phyloP scores from a whole-genome alignment of 352 stramenopile species.

The Globisporangium middletonii region DNA sequence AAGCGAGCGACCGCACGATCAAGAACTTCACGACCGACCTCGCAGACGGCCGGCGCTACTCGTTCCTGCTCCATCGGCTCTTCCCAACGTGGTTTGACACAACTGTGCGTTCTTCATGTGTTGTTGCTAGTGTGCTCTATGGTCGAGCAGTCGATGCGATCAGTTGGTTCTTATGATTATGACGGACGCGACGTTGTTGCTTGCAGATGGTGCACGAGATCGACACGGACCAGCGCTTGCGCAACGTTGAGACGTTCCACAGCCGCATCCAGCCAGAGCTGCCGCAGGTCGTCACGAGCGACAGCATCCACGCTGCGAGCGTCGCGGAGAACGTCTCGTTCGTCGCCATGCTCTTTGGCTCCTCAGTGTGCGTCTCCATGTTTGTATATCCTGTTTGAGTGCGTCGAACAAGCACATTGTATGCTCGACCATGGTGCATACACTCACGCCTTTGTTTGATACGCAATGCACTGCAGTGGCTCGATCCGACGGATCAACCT shows the following conservation, averaged over 20 bases:
- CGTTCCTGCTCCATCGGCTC: slow-evolving; percentile 65
- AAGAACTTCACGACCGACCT: slow-evolving; percentile 80
- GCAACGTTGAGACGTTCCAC: slow-evolving; percentile 68
- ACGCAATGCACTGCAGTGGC: slow-evolving; percentile 14
- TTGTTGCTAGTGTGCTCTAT: neutral
- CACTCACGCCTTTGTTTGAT: neutral
- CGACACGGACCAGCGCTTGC: slow-evolving; percentile 59
- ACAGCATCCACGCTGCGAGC: slow-evolving; percentile 62
- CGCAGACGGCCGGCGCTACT: slow-evolving; percentile 52
- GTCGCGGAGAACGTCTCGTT: slow-evolving; percentile 72
- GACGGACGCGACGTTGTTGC: neutral
- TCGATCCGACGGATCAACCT: slow-evolving; percentile 47
- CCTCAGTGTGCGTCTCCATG: slow-evolving; percentile 39
- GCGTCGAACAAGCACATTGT: neutral
- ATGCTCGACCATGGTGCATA: neutral
- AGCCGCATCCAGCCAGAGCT: slow-evolving; percentile 55
- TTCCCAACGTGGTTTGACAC: slow-evolving; percentile 69
- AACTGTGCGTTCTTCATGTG: slow-evolving; percentile 21
- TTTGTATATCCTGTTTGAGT: neutral
- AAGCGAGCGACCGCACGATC: slow-evolving; percentile 56
- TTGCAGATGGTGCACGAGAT: slow-evolving; percentile 76
- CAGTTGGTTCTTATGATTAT: neutral
- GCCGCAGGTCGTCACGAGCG: slow-evolving; percentile 57
- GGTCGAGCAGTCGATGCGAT: neutral
- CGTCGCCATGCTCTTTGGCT: slow-evolving; percentile 70